phyloP scores from a whole-genome alignment of 345 rosid genomes.

The Aethionema arabicum region DNA sequence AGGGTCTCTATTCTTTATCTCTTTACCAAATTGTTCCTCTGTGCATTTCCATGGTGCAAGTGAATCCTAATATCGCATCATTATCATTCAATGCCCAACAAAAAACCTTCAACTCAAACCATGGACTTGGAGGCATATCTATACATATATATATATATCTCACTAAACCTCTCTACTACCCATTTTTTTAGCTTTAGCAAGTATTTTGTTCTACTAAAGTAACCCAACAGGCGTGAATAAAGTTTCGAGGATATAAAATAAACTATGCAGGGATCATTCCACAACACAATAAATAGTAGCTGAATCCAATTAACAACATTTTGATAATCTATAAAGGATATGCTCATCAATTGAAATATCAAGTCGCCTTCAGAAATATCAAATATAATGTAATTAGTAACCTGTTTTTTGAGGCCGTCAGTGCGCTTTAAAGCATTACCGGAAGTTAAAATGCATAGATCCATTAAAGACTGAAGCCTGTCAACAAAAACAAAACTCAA shows the following conservation, averaged over 20 bases:
- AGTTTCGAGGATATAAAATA: neutral
- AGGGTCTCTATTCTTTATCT: constrained; percentile 89
- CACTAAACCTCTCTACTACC: too few species aligned
- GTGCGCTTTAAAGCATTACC: constrained; percentile 62
- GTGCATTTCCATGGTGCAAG: constrained; percentile 98
- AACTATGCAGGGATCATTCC: constrained; percentile 20
- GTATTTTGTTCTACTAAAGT: too few species aligned
- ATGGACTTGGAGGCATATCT: too few species aligned
- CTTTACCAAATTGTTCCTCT: constrained; percentile 72
- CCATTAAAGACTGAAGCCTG: constrained; percentile 91
- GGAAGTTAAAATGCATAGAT: constrained; percentile 81
- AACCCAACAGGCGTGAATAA: too few species aligned
- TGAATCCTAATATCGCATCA: constrained; percentile 44
- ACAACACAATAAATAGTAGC: constrained; percentile 4
- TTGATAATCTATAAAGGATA: neutral
- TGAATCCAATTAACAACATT: neutral
- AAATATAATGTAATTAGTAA: neutral
- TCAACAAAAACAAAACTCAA: constrained; percentile 17
- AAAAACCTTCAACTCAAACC: too few species aligned
- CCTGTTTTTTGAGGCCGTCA: constrained; percentile 40
- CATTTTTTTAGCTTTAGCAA: too few species aligned
- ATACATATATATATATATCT: too few species aligned
- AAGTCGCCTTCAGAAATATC: constrained; percentile 35
- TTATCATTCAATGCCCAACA: neutral
- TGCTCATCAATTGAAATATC: constrained; percentile 12